phyloP scores from a whole-genome alignment of 176 grass and related monocot genomes.

The Cocos nucifera region DNA sequence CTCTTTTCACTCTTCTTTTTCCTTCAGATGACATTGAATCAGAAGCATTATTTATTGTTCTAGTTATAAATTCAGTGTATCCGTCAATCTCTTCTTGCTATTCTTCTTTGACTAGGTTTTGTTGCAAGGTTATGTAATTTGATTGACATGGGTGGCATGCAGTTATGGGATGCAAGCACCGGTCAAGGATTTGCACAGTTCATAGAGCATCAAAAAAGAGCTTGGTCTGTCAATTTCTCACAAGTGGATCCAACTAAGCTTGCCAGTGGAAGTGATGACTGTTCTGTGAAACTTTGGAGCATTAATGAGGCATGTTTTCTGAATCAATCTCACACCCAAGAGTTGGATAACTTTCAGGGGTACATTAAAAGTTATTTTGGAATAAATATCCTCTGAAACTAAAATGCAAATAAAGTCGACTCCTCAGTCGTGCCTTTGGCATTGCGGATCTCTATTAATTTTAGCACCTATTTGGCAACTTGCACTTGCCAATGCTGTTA shows the following conservation, averaged over 20 bases:
- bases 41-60: too few species aligned
- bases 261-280: conserved; percentile 92
- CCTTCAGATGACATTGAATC: too few species aligned
- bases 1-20: too few species aligned
- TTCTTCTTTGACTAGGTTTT: not conserved
- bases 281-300: conserved; percentile 88
- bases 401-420: too few species aligned
- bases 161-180: conserved; percentile 97
- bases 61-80: not conserved
- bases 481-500: too few species aligned
- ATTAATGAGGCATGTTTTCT: conserved; percentile 71
- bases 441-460: too few species aligned
- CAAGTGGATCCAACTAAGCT: conserved; percentile 79
- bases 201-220: conserved; percentile 75
- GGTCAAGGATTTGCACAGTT: conserved; percentile 79
- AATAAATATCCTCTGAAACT: too few species aligned
- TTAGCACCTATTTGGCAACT: too few species aligned
- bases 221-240: conserved; percentile 98
- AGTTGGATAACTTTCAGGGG: too few species aligned
- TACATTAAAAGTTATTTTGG: too few species aligned
- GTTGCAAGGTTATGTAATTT: conserved; percentile 13
- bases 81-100: too few species aligned
- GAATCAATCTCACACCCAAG: not conserved
- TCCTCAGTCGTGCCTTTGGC: too few species aligned
- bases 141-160: conserved; percentile 21